Conservation (phyloP, 352 stramenopile species). For the Globisporangium iwayamae region DNA sequence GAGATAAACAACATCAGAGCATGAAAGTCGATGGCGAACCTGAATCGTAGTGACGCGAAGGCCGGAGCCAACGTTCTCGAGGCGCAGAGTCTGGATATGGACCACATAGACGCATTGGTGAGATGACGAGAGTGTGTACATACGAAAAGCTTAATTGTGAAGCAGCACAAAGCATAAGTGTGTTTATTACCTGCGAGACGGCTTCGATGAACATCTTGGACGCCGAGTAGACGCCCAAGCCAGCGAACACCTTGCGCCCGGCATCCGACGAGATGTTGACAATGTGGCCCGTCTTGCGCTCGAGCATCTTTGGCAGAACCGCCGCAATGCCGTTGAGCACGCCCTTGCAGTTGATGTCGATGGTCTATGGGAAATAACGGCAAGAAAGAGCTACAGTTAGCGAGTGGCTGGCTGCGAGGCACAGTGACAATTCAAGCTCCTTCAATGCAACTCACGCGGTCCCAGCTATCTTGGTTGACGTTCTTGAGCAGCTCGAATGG, state of each 20-base stretch:
- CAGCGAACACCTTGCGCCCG: slow-evolving; percentile 75
- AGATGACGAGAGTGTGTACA: background rate
- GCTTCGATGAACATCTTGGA: slow-evolving; percentile 93
- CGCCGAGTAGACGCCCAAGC: slow-evolving; percentile 85
- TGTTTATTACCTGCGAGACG: slow-evolving; percentile 52
- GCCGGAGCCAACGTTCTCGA: slow-evolving; percentile 84
- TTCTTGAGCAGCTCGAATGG: slow-evolving; percentile 91
- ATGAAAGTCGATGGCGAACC: slow-evolving; percentile 11
- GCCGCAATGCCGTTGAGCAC: slow-evolving; percentile 84
- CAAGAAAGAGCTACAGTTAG: background rate
- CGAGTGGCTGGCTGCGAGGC: background rate
- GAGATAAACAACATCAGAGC: background rate
- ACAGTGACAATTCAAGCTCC: background rate
- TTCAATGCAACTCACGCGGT: slow-evolving; percentile 26
- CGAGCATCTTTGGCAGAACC: slow-evolving; percentile 71
- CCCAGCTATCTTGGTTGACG: slow-evolving; percentile 89
- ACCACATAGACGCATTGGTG: background rate
- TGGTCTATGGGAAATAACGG: slow-evolving; percentile 31
- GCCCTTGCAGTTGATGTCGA: slow-evolving; percentile 94
- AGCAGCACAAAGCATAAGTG: background rate
- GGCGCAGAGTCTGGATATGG: slow-evolving; percentile 42
- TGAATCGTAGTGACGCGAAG: slow-evolving; percentile 88
- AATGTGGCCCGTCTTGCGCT: slow-evolving; percentile 74
- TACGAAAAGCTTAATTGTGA: background rate
- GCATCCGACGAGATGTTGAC: slow-evolving; percentile 88